These are phyloP conservation scores for Ettlia oleoabundans DNA, from an alignment of 139 green algal species.

Conservation along the genomic window DNA sequence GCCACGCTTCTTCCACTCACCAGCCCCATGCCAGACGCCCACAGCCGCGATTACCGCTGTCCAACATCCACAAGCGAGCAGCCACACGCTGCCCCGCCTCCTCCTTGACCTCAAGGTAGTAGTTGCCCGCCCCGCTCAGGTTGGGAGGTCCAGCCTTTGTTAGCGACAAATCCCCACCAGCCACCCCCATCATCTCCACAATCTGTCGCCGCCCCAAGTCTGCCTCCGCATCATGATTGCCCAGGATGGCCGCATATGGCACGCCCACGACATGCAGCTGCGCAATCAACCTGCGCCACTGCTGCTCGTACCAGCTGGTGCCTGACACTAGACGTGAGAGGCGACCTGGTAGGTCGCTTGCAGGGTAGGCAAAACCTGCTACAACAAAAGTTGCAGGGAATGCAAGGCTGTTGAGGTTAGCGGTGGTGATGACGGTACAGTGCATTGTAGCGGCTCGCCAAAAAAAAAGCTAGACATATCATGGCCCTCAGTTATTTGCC, in stretches of 20 bases:
- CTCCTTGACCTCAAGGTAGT: conserved; percentile 36
- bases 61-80: conserved; percentile 45
- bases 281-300: conserved; percentile 13
- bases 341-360: neutral
- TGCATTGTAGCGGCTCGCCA: too few species aligned
- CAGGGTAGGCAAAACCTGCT: conserved; percentile 14
- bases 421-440: too few species aligned
- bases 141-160: neutral
- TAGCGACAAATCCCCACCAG: neutral
- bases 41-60: conserved; percentile 32
- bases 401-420: too few species aligned
- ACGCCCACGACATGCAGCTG: conserved; percentile 10
- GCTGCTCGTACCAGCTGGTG: conserved; percentile 29
- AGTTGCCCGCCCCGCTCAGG: conserved; percentile 13
- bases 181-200: neutral
- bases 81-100: neutral
- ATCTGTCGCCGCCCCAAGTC: conserved; percentile 18
- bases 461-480: too few species aligned
- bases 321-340: neutral
- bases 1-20: neutral
- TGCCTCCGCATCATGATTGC: conserved; percentile 47
- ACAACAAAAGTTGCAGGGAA: too few species aligned
- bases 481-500: too few species aligned
- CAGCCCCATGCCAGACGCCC: conserved; percentile 7
- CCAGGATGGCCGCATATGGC: conserved; percentile 26